Conservation (phyloP, 139 green algal species). For the Zygnema cylindricum region DNA sequence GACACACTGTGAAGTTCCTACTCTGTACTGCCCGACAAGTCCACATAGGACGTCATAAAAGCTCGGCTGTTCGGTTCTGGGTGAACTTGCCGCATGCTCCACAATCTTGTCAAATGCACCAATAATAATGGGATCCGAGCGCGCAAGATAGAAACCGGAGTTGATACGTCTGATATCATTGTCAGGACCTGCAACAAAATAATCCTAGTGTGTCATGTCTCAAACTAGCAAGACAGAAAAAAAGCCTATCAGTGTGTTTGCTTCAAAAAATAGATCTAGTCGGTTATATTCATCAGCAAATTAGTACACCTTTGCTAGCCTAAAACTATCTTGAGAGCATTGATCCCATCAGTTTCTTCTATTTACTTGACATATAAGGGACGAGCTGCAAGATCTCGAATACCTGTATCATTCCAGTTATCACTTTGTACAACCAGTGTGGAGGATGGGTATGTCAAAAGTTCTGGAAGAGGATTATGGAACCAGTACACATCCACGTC, state of each 20-base stretch:
- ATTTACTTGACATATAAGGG: no score
- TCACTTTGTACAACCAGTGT: constrained; percentile 47
- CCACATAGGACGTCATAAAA: constrained; percentile 58
- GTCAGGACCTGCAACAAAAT: constrained; percentile 10
- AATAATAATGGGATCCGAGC: constrained; percentile 30
- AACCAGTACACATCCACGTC: constrained; percentile 62
- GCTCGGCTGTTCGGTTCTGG: constrained; percentile 52
- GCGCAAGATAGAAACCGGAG: constrained; percentile 57
- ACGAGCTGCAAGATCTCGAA: no score
- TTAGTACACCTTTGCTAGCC: no score
- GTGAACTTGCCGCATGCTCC: constrained; percentile 32
- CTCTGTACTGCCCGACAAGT: constrained; percentile 19
- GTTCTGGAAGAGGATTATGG: constrained; percentile 16
- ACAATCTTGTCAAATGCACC: constrained; percentile 43
- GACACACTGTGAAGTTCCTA: background rate
- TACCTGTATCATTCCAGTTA: constrained; percentile 29
- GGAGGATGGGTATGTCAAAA: constrained; percentile 30
- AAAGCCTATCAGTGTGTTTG: no score
- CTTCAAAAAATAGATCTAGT: no score
- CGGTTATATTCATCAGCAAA: no score
- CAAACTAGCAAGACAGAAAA: no score
- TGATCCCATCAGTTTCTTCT: no score
- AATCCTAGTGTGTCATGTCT: no score
- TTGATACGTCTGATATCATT: constrained; percentile 48
- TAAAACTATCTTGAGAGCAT: no score